Evolutionary conservation across 345 rosid genomes (phyloP), one percentile per base, ranked within the genome.

Genomic region (Citrus australasica): DNA sequence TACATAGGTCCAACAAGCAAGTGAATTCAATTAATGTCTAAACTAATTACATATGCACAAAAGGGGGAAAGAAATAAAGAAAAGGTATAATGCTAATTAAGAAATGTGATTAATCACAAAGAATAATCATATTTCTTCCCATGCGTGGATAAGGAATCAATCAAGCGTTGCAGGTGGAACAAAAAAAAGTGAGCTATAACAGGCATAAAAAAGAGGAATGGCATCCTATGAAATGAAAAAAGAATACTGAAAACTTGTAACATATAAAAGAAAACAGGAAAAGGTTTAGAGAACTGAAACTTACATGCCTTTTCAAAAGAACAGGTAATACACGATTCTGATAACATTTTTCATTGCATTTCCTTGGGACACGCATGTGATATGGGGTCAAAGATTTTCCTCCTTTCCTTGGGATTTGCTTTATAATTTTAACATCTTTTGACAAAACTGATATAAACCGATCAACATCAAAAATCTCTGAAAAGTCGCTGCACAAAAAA

Each of bases 231-330:
- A 74, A 22, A 22, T 21, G 28, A 62, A 38, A 62, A 1, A 1
- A 25, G 10, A 25, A 69, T 3, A 46, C 21, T 4, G 25, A 13
- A 24, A 56, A 56, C 13, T 42, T n/a, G 32, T n/a, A 2, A 17
- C 58, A 37, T 32, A 46, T 68, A 37, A 46, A 70, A 60, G 63
- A 69, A 71, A 28, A 64, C 35, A 58, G 61, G 64, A 80, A 79
- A 81, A 66, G 70, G 56, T 73, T 75, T 78, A 56, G 79, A 81
- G 74, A 84, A 73, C 76, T 63, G 65, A 83, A 86, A 97, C 99
- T 92, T 97, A 97, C 98, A 92, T 97, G 99, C 98, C 97, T 94
- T 97, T 93, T 97, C 92, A 86, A 85, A 82, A 97, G 98, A 84
- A 89, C 94, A 19, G 99, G 98, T 72, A 94, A 79, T 13, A 97